Base-by-base conservation (phyloP, 768 basidiomycete species). In the Nidularia sp. region DNA sequence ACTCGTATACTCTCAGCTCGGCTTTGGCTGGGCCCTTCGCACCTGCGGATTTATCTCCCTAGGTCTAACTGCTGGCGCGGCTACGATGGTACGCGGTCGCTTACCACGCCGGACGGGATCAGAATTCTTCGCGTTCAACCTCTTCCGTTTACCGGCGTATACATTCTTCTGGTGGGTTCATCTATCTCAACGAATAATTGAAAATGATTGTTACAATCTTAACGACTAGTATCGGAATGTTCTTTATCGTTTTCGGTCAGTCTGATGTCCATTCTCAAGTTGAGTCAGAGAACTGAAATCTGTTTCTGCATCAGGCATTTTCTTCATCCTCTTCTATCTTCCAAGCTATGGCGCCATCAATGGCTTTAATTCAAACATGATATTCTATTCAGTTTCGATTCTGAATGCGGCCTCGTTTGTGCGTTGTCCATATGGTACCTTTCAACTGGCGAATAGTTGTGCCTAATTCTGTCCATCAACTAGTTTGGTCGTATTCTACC, bases 331-430 rank as follows among this genome's bases (percentile, higher is more conserved):
- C 5, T 58, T 58, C 48, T 58, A 49, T 41, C 35, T 58, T 33
- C 54, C 57, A 29, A 58, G 57, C 34, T 58, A 58, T 34, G 54
- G 57, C 29, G 57, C 54, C 9, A 52, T 53, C 31, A 50, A 55
- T 53, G 57, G 57, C 32, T 58, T 58, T 45, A 45, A 50, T 36
- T 33, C 54, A 9, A 58, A 58, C 34, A 58, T 58, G 57, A 58
- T 55, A 25, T 58, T 58, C 49, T 58, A 58, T 51, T 58, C 57
- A 15, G 52, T 58, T 6, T 58, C 57, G 5, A 51, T 58, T 34
- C 46, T 55, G 32, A 58, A 58, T 41, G 57, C 54, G n/a, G 57
- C 57, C 10, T 58, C 57, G 29, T 58, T 58, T 39, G 57, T 58
- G 25, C 18, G 54, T 53, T 47, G 36, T 39, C 36, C 36, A 8